Conservation (phyloP, 192 early-diverging fungal species). For the Linnemannia exigua region DNA sequence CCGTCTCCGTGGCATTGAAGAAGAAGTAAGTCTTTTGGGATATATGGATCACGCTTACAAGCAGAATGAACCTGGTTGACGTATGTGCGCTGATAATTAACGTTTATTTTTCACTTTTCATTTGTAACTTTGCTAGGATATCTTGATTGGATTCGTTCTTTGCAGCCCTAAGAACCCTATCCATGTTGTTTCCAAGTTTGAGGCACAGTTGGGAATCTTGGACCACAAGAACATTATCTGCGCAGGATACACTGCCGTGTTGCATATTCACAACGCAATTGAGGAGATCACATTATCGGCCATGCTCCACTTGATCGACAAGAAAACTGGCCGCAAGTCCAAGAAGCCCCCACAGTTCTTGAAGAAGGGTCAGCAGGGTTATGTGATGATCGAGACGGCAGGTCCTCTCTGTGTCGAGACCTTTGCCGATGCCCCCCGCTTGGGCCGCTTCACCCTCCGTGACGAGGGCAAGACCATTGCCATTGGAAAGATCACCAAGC, state of each 20-base stretch:
- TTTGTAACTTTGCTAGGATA: slow-evolving; percentile 64
- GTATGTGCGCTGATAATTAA: not conserved
- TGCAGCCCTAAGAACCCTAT: slow-evolving; percentile 85
- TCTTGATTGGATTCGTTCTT: slow-evolving; percentile 89
- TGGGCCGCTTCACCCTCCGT: slow-evolving; percentile 98
- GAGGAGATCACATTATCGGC: slow-evolving; percentile 90
- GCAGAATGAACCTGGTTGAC: not conserved
- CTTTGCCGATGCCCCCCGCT: slow-evolving; percentile 87
- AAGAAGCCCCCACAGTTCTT: slow-evolving; percentile 93
- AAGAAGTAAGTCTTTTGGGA: slow-evolving; percentile 72
- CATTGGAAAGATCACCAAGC: slow-evolving; percentile 94
- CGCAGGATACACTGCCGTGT: slow-evolving; percentile 94
- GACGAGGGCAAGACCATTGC: slow-evolving; percentile 98
- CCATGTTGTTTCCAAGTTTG: slow-evolving; percentile 83
- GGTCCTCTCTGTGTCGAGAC: slow-evolving; percentile 89
- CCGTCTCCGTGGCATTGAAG: slow-evolving; percentile 91
- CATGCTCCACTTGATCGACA: slow-evolving; percentile 93
- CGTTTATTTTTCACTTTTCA: not conserved
- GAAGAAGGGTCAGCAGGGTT: slow-evolving; percentile 91
- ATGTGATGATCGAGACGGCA: slow-evolving; percentile 86
- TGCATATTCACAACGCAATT: slow-evolving; percentile 90
- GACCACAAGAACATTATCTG: slow-evolving; percentile 97
- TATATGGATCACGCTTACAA: not conserved
- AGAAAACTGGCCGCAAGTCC: slow-evolving; percentile 91
- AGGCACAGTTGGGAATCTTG: slow-evolving; percentile 90